These are phyloP conservation scores for Rhinocladiella similis DNA, from an alignment of 2,329 filamentous ascomycete genomes.

Conservation along the genomic window DNA sequence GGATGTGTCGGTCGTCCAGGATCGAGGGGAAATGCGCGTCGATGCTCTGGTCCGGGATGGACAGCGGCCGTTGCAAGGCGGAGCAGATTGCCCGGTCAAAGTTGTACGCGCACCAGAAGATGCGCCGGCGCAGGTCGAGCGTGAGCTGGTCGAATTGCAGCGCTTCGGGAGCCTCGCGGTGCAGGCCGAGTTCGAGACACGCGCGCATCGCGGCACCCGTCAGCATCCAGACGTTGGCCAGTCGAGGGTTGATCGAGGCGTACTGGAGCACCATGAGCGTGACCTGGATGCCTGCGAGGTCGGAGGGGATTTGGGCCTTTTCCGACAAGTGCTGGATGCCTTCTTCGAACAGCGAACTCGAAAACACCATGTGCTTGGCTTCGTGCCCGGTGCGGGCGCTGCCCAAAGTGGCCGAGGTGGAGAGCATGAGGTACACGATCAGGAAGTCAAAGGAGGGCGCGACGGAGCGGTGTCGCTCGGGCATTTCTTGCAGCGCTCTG, in stretches of 20 bases:
- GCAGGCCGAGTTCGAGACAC: slow-evolving; percentile 31
- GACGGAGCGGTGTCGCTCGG: slow-evolving; percentile 25
- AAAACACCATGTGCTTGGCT: slow-evolving; percentile 35
- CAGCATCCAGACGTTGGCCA: slow-evolving; percentile 33
- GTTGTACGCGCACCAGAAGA: slow-evolving; percentile 33
- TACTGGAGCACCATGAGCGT: slow-evolving; percentile 32
- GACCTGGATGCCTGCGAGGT: slow-evolving; percentile 31
- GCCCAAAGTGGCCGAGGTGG: slow-evolving; percentile 35
- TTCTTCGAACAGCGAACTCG: slow-evolving; percentile 35
- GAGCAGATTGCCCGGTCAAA: slow-evolving; percentile 32
- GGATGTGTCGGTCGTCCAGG: slow-evolving; percentile 30
- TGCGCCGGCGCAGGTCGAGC: slow-evolving; percentile 29
- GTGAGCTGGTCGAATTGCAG: slow-evolving; percentile 27
- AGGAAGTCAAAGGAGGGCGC: slow-evolving; percentile 34
- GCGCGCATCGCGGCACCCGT: slow-evolving; percentile 32
- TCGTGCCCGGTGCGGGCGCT: slow-evolving; percentile 35
- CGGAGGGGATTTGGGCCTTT: slow-evolving; percentile 32
- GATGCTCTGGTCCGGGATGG: slow-evolving; percentile 32
- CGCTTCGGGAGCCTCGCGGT: slow-evolving; percentile 29
- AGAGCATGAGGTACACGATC: slow-evolving; percentile 36
- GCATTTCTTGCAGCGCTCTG: slow-evolving; percentile 25
- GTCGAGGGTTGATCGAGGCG: slow-evolving; percentile 31
- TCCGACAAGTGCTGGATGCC: slow-evolving; percentile 35
- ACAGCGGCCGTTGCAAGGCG: slow-evolving; percentile 31
- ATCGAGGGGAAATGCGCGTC: slow-evolving; percentile 29